A percentile compares a stretch with the other conserved stretches of the same genome.
Evolutionary conservation across 768 basidiomycete genomes (phyloP).

Genomic region (Trametes elegans): DNA sequence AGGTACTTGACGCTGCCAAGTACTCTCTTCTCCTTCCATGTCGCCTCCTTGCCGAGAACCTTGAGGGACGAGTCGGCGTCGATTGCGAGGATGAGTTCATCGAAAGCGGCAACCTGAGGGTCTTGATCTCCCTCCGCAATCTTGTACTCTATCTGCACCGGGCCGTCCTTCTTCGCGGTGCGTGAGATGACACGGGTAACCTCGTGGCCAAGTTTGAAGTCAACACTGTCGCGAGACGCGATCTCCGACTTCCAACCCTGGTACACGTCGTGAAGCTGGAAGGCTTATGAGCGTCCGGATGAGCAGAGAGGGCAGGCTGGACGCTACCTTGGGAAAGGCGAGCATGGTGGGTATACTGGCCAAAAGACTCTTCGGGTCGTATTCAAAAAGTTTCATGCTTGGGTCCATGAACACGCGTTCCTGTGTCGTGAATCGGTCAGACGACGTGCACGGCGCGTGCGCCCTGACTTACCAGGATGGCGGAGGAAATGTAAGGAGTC

Average conservation of each 20-base stretch:
- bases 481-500: constrained; percentile 36
- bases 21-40: constrained; percentile 38
- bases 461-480: constrained; percentile 27
- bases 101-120: constrained; percentile 33
- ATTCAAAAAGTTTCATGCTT: constrained; percentile 36
- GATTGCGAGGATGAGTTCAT: constrained; percentile 44
- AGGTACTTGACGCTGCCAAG: constrained; percentile 45
- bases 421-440: constrained; percentile 6
- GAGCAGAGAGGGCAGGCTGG: background rate
- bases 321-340: constrained; percentile 37
- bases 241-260: constrained; percentile 30
- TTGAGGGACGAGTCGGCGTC: constrained; percentile 44
- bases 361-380: constrained; percentile 31
- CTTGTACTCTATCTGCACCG: constrained; percentile 27
- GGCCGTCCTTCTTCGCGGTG: constrained; percentile 16
- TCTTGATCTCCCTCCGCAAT: constrained; percentile 9
- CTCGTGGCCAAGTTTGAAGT: constrained; percentile 27
- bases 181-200: constrained; percentile 28
- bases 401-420: constrained; percentile 37
- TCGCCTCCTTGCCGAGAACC: constrained; percentile 39
- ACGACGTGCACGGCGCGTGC: background rate
- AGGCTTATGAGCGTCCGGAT: background rate
- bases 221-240: constrained; percentile 26
- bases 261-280: constrained; percentile 31
- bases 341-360: constrained; percentile 37